These are phyloP conservation scores for Aristolochia fimbriata DNA, from an alignment of 164 flowering plant species.

Conservation along the genomic window DNA sequence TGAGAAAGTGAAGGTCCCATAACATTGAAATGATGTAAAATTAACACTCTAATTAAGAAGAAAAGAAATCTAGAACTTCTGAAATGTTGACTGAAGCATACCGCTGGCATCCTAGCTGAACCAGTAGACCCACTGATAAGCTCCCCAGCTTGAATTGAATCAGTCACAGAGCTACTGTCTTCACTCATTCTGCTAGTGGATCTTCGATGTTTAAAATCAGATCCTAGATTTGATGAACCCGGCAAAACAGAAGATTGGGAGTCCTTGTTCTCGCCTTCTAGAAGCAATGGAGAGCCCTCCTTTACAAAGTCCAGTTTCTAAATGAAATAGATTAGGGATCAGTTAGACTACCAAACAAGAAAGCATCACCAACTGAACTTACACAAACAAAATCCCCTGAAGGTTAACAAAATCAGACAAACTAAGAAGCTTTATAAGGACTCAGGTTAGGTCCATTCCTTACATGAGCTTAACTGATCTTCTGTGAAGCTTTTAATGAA, in stretches of 20 bases:
- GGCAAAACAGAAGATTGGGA: slow-evolving; percentile 32
- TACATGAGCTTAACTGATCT: no score
- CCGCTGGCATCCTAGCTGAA: not conserved
- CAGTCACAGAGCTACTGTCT: slow-evolving; percentile 58
- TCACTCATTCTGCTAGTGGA: slow-evolving; percentile 77
- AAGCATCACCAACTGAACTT: not conserved
- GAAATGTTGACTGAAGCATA: not conserved
- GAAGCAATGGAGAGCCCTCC: slow-evolving; percentile 39
- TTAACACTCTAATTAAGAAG: not conserved
- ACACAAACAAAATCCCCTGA: no score
- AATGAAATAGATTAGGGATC: not conserved
- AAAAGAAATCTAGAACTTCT: not conserved
- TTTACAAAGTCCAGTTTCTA: slow-evolving; percentile 8
- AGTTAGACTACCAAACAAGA: not conserved
- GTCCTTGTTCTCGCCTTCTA: slow-evolving; percentile 46
- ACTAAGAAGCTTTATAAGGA: no score
- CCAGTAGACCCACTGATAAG: slow-evolving; percentile 35
- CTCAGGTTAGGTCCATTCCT: no score
- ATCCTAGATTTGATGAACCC: slow-evolving; percentile 16
- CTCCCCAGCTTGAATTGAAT: slow-evolving; percentile 68
- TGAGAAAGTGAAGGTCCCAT: no score
- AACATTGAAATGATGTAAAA: no score
- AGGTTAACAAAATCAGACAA: no score
- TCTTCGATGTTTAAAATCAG: slow-evolving; percentile 44
- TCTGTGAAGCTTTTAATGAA: no score